Percentiles rank a stretch among this genome's conserved stretches.
phyloP scores from a whole-genome alignment of 1,139 yeast genomes.

The Yamadazyma friedrichii region DNA sequence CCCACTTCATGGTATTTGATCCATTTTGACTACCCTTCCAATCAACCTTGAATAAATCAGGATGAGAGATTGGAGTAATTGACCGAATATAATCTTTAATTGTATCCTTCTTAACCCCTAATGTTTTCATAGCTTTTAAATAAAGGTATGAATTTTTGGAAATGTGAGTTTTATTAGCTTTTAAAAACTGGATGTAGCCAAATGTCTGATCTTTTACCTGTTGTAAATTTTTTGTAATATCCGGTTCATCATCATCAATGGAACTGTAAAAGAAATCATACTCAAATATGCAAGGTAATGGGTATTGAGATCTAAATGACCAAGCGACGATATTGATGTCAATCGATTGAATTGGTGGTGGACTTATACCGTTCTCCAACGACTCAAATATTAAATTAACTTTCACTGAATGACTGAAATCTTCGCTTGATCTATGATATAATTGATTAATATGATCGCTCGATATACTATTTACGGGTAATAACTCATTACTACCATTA shows the following conservation, averaged over 20 bases:
- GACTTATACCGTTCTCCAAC: constrained; percentile 22
- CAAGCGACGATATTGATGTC: constrained; percentile 42
- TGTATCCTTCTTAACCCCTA: constrained; percentile 44
- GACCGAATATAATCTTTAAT: constrained; percentile 37
- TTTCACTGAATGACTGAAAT: constrained; percentile 23
- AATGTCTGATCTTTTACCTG: constrained; percentile 34
- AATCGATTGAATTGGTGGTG: constrained; percentile 33
- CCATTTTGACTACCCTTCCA: constrained; percentile 30
- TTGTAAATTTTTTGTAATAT: constrained; percentile 38
- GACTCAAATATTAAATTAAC: constrained; percentile 25
- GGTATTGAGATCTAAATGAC: constrained; percentile 44
- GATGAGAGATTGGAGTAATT: constrained; percentile 21
- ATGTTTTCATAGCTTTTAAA: constrained; percentile 37
- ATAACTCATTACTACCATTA: constrained; percentile 11
- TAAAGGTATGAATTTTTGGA: constrained; percentile 37
- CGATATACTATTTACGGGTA: constrained; percentile 20
- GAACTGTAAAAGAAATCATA: constrained; percentile 44
- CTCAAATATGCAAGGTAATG: constrained; percentile 39
- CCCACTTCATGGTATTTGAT: constrained; percentile 23
- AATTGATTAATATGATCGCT: constrained; percentile 29
- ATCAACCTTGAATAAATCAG: constrained; percentile 22
- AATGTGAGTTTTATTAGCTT: constrained; percentile 31
- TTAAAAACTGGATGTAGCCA: constrained; percentile 34
- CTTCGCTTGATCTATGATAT: constrained; percentile 29
- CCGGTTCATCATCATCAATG: constrained; percentile 15